phyloP scores from a whole-genome alignment of 257 asterid genomes.

The Penstemon barbatus region DNA sequence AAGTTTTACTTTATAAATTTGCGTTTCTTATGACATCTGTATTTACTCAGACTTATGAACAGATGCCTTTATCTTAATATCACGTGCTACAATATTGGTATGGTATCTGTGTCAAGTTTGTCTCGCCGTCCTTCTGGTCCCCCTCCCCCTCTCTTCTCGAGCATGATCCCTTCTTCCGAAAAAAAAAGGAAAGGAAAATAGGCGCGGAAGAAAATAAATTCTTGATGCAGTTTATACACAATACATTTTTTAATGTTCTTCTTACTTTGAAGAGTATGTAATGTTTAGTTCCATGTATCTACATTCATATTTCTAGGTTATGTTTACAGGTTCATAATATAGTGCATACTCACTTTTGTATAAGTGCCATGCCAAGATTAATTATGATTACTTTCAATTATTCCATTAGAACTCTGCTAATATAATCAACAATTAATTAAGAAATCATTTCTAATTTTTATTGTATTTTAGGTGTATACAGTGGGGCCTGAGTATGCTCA shows the following conservation, averaged over 20 bases:
- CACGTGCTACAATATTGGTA: not conserved
- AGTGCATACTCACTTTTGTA: too few species aligned
- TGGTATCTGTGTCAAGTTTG: not conserved
- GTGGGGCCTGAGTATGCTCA: slow-evolving; percentile 99
- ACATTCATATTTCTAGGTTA: too few species aligned
- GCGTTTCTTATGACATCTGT: not conserved
- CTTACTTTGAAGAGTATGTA: too few species aligned
- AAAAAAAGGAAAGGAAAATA: not conserved
- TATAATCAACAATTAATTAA: not conserved
- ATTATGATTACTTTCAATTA: too few species aligned
- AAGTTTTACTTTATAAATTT: not conserved
- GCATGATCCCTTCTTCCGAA: not conserved
- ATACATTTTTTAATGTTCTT: too few species aligned
- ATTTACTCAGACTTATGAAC: not conserved
- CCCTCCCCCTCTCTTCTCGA: slow-evolving; percentile 10
- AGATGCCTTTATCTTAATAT: not conserved
- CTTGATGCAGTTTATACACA: slow-evolving; percentile 7
- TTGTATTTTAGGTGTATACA: slow-evolving; percentile 69
- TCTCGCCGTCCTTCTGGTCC: not conserved
- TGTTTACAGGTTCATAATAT: too few species aligned
- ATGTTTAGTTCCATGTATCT: too few species aligned
- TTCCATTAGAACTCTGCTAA: not conserved
- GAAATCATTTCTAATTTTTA: slow-evolving; percentile 19
- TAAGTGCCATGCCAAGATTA: too few species aligned
- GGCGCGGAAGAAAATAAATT: not conserved